Base-by-base conservation (phyloP, 2,329 filamentous ascomycete genomes). In the Alternaria sp. region DNA sequence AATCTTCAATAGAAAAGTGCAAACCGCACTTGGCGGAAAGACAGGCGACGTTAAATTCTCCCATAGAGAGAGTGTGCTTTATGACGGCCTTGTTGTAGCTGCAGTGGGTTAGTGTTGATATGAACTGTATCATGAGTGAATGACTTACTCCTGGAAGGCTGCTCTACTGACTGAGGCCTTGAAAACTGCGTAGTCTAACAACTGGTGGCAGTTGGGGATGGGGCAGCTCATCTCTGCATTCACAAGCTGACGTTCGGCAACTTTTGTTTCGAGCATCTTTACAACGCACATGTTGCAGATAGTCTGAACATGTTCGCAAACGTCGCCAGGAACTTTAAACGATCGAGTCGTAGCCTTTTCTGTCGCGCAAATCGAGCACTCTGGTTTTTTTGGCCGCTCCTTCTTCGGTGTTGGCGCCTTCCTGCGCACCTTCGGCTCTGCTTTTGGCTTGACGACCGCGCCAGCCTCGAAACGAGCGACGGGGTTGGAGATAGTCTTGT, bases 1-100 rank as follows among this genome's bases (percentile, higher is more conserved):
- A 74, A 21, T 45, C 54, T 11, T 68, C 70, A 9, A 63, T 52
- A 28, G 65, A 72, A 59, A 73, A 74, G 56, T 70, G 58, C 7
- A 50, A 17, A 5, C 66, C 67, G 31, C 72, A 73, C 1, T 50
- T 21, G 0, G 58, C 9, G 17, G 67, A 67, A 48, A 70, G 63
- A 26, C 70, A 73, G 31, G 61, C 40, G 3, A 69, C 54, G 51
- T 65, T 70, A 2, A 42, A 37, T 2, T 62, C 58, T 17, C 46
- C 49, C 11, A 48, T 36, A 11, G 61, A 44, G 10, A 73, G 50
- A 42, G 55, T 13, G 33, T 72, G 50, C 23, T 61, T 65, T 1
- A 55, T 42, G 2, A 72, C 51, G 2, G 68, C 69, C 3, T 42
- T 41, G 8, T 73, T 68, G 54, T 65, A 72, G 2, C 72, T 74